Evolutionary conservation across 305 asterid genomes (phyloP), one percentile per base, ranked within the genome.

Genomic region (Nicotiana rustica): DNA sequence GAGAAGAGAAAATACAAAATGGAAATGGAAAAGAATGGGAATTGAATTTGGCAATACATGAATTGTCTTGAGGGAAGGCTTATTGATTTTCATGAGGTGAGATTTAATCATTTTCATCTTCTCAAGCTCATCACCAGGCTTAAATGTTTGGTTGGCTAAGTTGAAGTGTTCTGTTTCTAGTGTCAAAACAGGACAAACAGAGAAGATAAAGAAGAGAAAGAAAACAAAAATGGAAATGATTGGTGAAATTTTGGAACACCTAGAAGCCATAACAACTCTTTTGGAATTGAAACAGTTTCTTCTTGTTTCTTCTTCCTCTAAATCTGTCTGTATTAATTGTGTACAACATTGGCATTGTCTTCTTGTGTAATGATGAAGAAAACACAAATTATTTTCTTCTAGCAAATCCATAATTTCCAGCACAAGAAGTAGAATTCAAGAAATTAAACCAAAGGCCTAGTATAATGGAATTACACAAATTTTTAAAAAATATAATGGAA

Each of bases 61-160:
- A 88, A 95, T 89, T 82, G 97, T 90, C 91, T 91, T 94, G 78
- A 93, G 80, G 12, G 92, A 41, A 85, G 95, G 95, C 79, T 95
- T 95, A 70, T 95, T 95, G 83, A 95, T 86, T 70, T 89, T 94
- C 90, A 52, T 86, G 44, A 95, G 90, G 77, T 92, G 94, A 77
- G 89, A 87, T 84, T 88, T 77, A 56, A 93, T 83, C 69, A 86
- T 80, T 85, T 83, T 92, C 84, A 91, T 21, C 86, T 91, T 92
- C 69, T 80, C 82, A 18, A 85, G 33, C 69, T 90, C 89, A n/a
- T 92, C 85, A 2, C 85, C 88, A 0, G 97, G 94, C 69, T 89
- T 85, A 80, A 94, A 92, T 55, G 69, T 83, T 64, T 88, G 97
- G 71, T 82, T 80, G 36, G 89, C 78, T 75, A 66, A 88, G 82